Conservation (phyloP, 257 asterid species). For the Fraxinus anomala region DNA sequence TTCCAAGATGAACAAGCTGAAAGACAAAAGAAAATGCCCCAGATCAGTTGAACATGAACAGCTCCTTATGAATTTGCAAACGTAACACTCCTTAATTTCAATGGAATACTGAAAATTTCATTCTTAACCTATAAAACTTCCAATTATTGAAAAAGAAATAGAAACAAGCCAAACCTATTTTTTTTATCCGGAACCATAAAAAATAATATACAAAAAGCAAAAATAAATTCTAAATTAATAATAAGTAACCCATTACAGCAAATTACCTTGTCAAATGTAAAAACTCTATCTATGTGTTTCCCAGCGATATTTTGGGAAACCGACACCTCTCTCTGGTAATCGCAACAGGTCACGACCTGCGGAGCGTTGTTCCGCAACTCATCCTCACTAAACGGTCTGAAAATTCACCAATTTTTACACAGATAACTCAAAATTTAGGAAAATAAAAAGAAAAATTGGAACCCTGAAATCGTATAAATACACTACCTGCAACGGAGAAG, state of each 20-base stretch:
- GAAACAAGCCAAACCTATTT: not conserved
- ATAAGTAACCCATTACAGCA: not conserved
- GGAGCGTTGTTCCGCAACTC: conserved; percentile 88
- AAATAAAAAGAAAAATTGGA: not conserved
- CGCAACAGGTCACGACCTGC: conserved; percentile 83
- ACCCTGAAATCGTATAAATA: conserved; percentile 9
- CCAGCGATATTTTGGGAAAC: conserved; percentile 89
- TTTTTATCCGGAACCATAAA: not conserved
- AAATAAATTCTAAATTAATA: not conserved
- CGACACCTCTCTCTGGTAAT: conserved; percentile 72
- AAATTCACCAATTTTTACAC: conserved; percentile 17
- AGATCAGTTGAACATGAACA: not conserved
- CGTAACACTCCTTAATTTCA: not conserved
- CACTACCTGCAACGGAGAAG: conserved; percentile 92
- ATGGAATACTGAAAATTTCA: not conserved
- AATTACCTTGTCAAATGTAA: conserved; percentile 81
- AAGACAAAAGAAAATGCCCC: not conserved
- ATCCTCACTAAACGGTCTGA: conserved; percentile 87
- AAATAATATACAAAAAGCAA: not conserved
- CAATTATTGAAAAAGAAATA: not conserved
- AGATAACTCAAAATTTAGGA: not conserved
- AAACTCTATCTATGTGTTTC: conserved; percentile 81
- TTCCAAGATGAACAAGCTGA: not conserved
- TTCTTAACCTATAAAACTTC: not conserved
- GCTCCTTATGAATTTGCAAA: not conserved